Base-by-base conservation (phyloP, 139 green algal genomes). In the Haematococcus lacustris region DNA sequence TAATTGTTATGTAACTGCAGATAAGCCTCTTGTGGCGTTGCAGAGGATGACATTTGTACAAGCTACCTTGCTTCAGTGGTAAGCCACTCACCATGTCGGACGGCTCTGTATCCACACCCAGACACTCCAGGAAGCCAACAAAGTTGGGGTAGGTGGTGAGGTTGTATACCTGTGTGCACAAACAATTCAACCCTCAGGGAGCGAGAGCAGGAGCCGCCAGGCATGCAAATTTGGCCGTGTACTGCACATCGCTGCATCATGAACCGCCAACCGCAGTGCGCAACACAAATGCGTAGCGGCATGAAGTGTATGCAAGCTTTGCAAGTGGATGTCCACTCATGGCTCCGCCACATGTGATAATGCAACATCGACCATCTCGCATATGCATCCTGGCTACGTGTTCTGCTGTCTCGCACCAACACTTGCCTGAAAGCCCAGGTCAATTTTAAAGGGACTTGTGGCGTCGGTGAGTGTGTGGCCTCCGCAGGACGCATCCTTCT, bases 121-220 rank as follows among this genome's bases (percentile, higher is more conserved):
- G 81, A 50, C 76, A 78, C 7, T 98, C 91, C 68, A 98, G 83
- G 43, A 97, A 91, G 0, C 86, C 91, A 37, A 97, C 83, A 32
- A 98, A 61, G 82, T 98, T 84, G 0, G 93, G 93, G 70, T 98
- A 98, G 4, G 92, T 98, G 23, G 92, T 97, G 34, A 98, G 76
- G 75, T 97, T 97, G 83, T 88, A 96, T 1, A 97, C 91, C 88
- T 95, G 83, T 70, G 38, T 50, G 64, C 38, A 71, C 25, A 57
- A 17, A 26, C 63, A 51, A 5, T 43, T 50, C 63, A 7, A 32
- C n/a, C 57, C 9, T n/a, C 57, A 64, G 57, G 17, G 26, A 5
- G n/a, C 17, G 13, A 13, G 47, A 13, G 13, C 13, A 57, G 47
- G 13, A 57, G 47, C 13, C 47, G 43, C 43, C 43, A 53, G 43